Base-by-base conservation (phyloP, 208 protist genomes). In the Borovskyia barvae region DNA sequence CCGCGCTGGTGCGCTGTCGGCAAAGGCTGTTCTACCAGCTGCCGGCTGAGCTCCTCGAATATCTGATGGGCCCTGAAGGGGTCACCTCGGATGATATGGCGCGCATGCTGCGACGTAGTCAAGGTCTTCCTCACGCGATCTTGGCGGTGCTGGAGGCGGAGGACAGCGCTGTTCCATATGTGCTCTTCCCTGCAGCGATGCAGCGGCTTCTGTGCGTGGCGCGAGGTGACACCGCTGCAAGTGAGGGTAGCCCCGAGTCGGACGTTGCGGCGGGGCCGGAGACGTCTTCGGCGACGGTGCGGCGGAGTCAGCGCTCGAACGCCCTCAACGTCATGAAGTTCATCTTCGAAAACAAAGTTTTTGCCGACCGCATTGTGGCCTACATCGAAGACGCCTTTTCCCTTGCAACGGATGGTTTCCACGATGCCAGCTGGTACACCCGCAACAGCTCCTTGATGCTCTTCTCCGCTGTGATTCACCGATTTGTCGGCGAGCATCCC, bases 301-400 rank as follows among this genome's bases (percentile, higher is more conserved):
- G 40, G 14, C 70, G 69, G 24, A 86, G 85, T 29, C 88, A 91
- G 56, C 83, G 80, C 43, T 90, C 88, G 4, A 96, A 97, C 55
- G 87, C 87, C 12, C 62, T 97, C 12, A 96, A 97, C 67, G 91
- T 97, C 24, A 56, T 97, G 37, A 94, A 94, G 68, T 96, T 95
- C 66, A 75, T 97, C 29, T 95, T 95, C 65, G 90, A 96, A 48
- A 83, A 96, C 58, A 93, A 83, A 41, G 30, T 68, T 9, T 82
- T 96, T 45, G 70, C 81, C 1, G 82, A 87, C 14, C 74, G 83
- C 39, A 56, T 75, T 2, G 66, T 92, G 11, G 66, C 77, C 9
- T 75, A 81, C 60, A 55, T 93, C 5, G 80, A 94, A 69, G 77
- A 88, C 24, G 86, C 83, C 30, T 93, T 97, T 74, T 85, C 73